A percentile compares a stretch with the other conserved stretches of the same genome.
Conservation (phyloP, 164 flowering plant species). For the Nelumbo lutea region DNA sequence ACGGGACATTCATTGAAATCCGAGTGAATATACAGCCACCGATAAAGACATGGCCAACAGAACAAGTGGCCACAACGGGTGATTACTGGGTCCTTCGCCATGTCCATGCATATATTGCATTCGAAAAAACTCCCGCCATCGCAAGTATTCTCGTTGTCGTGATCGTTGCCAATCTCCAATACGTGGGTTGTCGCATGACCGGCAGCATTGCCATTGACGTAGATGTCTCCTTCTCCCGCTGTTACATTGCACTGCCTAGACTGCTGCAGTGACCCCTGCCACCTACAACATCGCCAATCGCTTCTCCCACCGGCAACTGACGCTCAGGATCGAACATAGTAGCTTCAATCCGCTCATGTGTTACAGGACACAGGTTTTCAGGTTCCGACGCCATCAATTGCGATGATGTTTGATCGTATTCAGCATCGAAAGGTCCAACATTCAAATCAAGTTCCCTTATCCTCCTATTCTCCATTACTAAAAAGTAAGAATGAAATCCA, state of each 20-base stretch:
- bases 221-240: conserved; percentile 12
- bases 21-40: conserved; percentile 32
- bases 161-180: conserved; percentile 23
- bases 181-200: conserved; percentile 35
- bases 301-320: too few species aligned
- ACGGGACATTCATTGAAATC: conserved; percentile 50
- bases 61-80: conserved; percentile 75
- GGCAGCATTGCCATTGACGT: not conserved
- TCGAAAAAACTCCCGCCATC: conserved; percentile 37
- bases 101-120: conserved; percentile 54
- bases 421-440: conserved; percentile 22
- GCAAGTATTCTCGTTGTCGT: conserved; percentile 6
- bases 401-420: too few species aligned
- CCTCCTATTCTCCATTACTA: conserved; percentile 23
- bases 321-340: too few species aligned
- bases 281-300: too few species aligned
- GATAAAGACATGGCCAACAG: conserved; percentile 72
- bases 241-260: conserved; percentile 7
- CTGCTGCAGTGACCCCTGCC: not conserved
- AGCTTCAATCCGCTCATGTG: too few species aligned
- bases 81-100: conserved; percentile 56
- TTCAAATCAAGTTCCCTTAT: conserved; percentile 46
- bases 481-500: not conserved
- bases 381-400: too few species aligned
- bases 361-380: too few species aligned